These are phyloP conservation scores for Penicillium malachiteum DNA, from an alignment of 495 filamentous ascomycete genomes.

Conservation along the genomic window DNA sequence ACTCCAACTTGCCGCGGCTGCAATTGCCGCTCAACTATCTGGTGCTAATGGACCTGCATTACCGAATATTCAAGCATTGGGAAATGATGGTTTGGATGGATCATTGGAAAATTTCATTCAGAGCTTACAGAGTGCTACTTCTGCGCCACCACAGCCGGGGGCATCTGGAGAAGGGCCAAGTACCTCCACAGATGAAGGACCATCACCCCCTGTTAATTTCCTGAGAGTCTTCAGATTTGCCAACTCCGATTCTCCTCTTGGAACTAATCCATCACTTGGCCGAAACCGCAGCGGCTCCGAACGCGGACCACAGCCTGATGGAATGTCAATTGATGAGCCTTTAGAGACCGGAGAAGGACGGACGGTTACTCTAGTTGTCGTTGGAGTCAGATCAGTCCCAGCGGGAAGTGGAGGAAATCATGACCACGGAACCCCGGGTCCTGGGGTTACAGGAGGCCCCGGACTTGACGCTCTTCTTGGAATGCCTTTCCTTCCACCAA, in stretches of 20 bases:
- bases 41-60: conserved; percentile 53
- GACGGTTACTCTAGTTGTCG: conserved; percentile 67
- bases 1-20: conserved; percentile 58
- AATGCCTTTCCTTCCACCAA: conserved; percentile 60
- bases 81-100: conserved; percentile 56
- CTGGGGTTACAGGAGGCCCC: conserved; percentile 36
- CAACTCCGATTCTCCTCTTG: conserved; percentile 40
- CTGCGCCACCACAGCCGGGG: conserved; percentile 41
- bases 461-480: conserved; percentile 49
- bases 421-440: conserved; percentile 44
- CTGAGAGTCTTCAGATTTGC: conserved; percentile 62
- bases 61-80: conserved; percentile 58
- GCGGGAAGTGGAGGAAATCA: conserved; percentile 45
- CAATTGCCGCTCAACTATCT: conserved; percentile 60
- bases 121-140: conserved; percentile 54
- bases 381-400: conserved; percentile 70
- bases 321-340: conserved; percentile 44
- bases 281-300: conserved; percentile 19
- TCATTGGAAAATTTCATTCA: conserved; percentile 57
- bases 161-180: conserved; percentile 31
- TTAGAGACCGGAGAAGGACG: conserved; percentile 55
- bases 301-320: conserved; percentile 18
- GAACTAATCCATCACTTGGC: conserved; percentile 15
- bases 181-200: conserved; percentile 26
- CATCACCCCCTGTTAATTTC: conserved; percentile 55